phyloP scores from a whole-genome alignment of 1,139 yeast species.

The Nakaseomyces bracarensis region DNA sequence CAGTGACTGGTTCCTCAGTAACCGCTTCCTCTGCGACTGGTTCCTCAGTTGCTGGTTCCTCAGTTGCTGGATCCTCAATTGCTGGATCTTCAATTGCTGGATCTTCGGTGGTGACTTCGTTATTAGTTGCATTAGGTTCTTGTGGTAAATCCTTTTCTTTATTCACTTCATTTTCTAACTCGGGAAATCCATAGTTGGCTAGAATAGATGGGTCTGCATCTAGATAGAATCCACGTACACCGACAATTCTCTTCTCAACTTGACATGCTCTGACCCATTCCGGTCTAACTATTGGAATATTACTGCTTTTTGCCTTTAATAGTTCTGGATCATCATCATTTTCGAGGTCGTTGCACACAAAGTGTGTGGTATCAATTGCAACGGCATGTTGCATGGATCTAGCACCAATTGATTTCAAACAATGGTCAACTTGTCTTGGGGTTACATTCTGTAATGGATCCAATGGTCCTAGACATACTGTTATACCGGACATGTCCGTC shows the following conservation, averaged over 20 bases:
- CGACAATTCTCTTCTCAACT: constrained; percentile 78
- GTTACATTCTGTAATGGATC: constrained; percentile 53
- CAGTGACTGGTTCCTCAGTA: neutral
- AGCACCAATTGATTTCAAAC: constrained; percentile 73
- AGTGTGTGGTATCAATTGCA: constrained; percentile 89
- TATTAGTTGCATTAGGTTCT: constrained; percentile 6
- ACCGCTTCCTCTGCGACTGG: constrained; percentile 48
- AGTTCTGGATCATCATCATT: constrained; percentile 29
- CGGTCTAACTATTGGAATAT: constrained; percentile 91
- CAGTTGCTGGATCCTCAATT: constrained; percentile 3
- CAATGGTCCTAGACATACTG: constrained; percentile 81
- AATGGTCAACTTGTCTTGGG: constrained; percentile 51
- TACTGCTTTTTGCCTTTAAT: constrained; percentile 71
- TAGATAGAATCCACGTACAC: constrained; percentile 78
- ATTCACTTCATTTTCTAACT: constrained; percentile 12
- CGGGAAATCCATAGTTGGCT: constrained; percentile 30
- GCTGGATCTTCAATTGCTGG: constrained; percentile 9
- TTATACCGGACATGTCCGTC: constrained; percentile 92
- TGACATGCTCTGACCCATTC: constrained; percentile 97
- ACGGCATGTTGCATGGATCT: constrained; percentile 66
- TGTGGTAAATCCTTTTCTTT: neutral
- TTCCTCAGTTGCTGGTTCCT: neutral
- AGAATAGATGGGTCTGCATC: constrained; percentile 36
- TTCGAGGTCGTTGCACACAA: constrained; percentile 57
- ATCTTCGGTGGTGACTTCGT: constrained; percentile 5